phyloP scores from a whole-genome alignment of 2,329 filamentous ascomycete species.

The Thelonectria blattea region DNA sequence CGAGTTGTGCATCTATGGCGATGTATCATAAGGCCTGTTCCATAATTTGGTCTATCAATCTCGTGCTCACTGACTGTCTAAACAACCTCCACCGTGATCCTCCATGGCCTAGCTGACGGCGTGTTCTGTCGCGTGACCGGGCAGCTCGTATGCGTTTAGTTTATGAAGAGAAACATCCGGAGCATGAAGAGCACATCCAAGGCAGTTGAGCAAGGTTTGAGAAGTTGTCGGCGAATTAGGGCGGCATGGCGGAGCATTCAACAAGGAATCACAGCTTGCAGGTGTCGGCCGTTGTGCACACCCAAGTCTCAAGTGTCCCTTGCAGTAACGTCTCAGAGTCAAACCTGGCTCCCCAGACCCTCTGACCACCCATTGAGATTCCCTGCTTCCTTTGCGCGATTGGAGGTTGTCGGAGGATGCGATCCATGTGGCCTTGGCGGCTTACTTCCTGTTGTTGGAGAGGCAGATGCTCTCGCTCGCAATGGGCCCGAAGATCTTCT shows the following conservation, averaged over 20 bases:
- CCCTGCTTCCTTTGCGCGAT: slow-evolving; percentile 41
- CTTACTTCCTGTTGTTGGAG: slow-evolving; percentile 39
- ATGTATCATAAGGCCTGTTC: slow-evolving; percentile 3
- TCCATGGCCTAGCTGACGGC: slow-evolving; percentile 36
- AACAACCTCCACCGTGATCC: no score
- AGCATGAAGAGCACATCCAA: slow-evolving; percentile 52
- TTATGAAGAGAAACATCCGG: slow-evolving; percentile 45
- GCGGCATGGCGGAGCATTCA: slow-evolving; percentile 46
- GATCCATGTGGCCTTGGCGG: slow-evolving; percentile 35
- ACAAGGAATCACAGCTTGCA: slow-evolving; percentile 34
- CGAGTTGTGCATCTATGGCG: neutral
- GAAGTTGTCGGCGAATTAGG: slow-evolving; percentile 48
- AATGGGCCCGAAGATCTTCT: slow-evolving; percentile 27
- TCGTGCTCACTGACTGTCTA: slow-evolving; percentile 9
- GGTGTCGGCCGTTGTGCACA: slow-evolving; percentile 38
- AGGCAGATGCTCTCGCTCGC: slow-evolving; percentile 42
- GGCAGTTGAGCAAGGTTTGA: slow-evolving; percentile 42
- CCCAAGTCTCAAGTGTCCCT: no score
- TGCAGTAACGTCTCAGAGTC: no score
- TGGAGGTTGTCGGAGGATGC: slow-evolving; percentile 41
- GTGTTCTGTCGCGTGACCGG: slow-evolving; percentile 34
- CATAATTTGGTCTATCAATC: slow-evolving; percentile 2
- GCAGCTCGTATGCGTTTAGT: slow-evolving; percentile 44
- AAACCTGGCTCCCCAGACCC: slow-evolving; percentile 18
- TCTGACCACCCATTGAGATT: slow-evolving; percentile 4